Percentiles rank a stretch among this genome's conserved stretches.
phyloP scores from a whole-genome alignment of 208 protist species.

The Trypanosoma theileri region DNA sequence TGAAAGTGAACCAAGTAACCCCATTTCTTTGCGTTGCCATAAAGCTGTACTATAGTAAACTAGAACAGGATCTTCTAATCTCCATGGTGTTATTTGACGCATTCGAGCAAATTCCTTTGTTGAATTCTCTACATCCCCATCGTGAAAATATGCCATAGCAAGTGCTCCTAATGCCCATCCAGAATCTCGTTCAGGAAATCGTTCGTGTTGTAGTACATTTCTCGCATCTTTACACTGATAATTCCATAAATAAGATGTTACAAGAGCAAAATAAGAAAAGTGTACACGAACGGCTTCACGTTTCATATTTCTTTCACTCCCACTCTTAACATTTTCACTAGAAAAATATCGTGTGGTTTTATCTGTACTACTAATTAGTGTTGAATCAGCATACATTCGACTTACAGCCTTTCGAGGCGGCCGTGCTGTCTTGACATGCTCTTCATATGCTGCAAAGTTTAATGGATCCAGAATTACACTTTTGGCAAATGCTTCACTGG shows the following conservation, averaged over 20 bases:
- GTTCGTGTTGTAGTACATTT: conserved; percentile 18
- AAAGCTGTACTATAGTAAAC: conserved; percentile 95
- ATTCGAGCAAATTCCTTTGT: conserved; percentile 51
- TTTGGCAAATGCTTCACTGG: conserved; percentile 30
- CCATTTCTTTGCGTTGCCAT: conserved; percentile 93
- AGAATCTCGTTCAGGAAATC: conserved; percentile 28
- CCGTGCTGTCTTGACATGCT: conserved; percentile 33
- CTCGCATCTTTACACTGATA: conserved; percentile 28
- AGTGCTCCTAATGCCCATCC: conserved; percentile 53
- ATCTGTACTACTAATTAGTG: not conserved
- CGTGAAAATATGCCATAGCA: conserved; percentile 72
- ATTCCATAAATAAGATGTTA: conserved; percentile 21
- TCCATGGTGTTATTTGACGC: conserved; percentile 53
- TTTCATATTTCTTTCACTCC: conserved; percentile 9
- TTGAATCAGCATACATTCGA: conserved; percentile 19
- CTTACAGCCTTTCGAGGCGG: conserved; percentile 22
- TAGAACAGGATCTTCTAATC: conserved; percentile 48
- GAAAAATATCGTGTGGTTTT: not conserved
- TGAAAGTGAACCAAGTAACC: conserved; percentile 80
- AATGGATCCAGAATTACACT: conserved; percentile 41
- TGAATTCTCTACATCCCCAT: conserved; percentile 63
- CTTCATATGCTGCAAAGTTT: conserved; percentile 53
- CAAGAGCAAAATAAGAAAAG: conserved; percentile 26
- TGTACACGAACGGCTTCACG: conserved; percentile 24
- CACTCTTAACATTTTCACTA: not conserved